Evolutionary conservation across 2,329 filamentous ascomycete genomes (phyloP), one percentile per base, ranked within the genome.

Genomic region (Penicillium verrucosum): DNA sequence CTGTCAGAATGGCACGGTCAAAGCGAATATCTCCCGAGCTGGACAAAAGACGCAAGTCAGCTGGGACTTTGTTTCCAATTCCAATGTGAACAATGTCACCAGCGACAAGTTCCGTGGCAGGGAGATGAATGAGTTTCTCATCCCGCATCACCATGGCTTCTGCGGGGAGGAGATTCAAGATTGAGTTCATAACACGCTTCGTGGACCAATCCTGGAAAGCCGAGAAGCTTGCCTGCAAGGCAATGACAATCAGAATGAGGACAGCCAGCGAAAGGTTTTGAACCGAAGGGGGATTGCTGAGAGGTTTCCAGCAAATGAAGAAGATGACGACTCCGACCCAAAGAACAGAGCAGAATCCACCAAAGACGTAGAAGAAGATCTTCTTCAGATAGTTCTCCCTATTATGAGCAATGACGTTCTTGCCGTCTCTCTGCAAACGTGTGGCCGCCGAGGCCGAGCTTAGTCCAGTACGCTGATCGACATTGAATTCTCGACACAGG

Each of bases 151-250:
- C 81, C 36, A 87, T 76, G 61, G 86, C 89, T 59, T 86, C 81
- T 58, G 90, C 87, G 0, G 89, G 89, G 18, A 92, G 80, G 83
- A 92, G 88, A 29, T 82, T 86, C 57, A 87, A 86, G 68, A 93
- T 92, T 0, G 87, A 90, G 27, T 85, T 85, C 89, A 92, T 92
- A 57, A 91, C 89, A 11, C 85, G 80, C 8, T 84, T 87, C 0
- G 87, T 89, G 1, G 87, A 90, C 84, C 89, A 92, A 70, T 92
- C 89, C 68, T 87, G 85, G 74, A 82, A 88, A 66, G 83, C 82
- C 55, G 86, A 86, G 75, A 92, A 92, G 14, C 78, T 81, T 63
- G 87, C 89, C 64, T 88, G 85, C 27, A 88, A 81, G 59, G 85
- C 73, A 65, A 88, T 92, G 30, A 92, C 88, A n/a, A 85, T 82